A percentile compares a stretch with the other conserved stretches of the same genome.
phyloP scores from a whole-genome alignment of 139 green algal genomes.

The Pseudopediastrum boryanum region DNA sequence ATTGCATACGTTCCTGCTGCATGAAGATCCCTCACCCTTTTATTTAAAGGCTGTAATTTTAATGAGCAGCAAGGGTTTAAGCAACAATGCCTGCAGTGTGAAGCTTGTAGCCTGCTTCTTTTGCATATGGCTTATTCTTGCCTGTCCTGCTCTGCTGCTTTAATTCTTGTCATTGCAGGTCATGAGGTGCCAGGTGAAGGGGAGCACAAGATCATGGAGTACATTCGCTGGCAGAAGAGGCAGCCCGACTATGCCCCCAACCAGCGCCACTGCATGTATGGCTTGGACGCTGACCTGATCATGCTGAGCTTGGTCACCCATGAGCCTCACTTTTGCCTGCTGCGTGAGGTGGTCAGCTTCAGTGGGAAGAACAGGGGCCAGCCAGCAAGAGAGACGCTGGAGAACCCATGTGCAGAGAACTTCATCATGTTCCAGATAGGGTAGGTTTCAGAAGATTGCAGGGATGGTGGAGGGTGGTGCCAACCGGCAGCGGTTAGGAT shows the following conservation, averaged over 20 bases:
- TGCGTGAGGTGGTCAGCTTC: conserved; percentile 85
- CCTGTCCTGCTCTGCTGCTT: background rate
- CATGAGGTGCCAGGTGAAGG: conserved; percentile 95
- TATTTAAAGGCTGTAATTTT: no score
- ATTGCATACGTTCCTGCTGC: no score
- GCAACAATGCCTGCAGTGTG: no score
- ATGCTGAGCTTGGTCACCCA: conserved; percentile 96
- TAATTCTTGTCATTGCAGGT: conserved; percentile 43
- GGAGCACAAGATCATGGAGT: conserved; percentile 99
- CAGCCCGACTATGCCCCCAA: conserved; percentile 58
- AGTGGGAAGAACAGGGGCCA: conserved; percentile 73
- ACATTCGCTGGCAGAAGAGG: conserved; percentile 85
- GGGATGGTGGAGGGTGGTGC: no score
- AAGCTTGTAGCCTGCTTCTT: no score
- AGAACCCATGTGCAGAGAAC: conserved; percentile 87
- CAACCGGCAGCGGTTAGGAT: no score
- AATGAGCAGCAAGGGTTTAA: no score
- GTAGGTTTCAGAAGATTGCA: conserved; percentile 39
- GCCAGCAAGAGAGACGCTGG: conserved; percentile 83
- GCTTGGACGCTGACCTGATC: conserved; percentile 95
- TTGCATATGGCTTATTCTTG: background rate
- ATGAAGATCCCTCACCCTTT: no score
- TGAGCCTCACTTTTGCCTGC: conserved; percentile 96
- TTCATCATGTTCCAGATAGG: conserved; percentile 95
- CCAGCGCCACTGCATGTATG: conserved; percentile 94